phyloP scores from a whole-genome alignment of 176 grass and related monocot genomes.

The Avena atlantica region DNA sequence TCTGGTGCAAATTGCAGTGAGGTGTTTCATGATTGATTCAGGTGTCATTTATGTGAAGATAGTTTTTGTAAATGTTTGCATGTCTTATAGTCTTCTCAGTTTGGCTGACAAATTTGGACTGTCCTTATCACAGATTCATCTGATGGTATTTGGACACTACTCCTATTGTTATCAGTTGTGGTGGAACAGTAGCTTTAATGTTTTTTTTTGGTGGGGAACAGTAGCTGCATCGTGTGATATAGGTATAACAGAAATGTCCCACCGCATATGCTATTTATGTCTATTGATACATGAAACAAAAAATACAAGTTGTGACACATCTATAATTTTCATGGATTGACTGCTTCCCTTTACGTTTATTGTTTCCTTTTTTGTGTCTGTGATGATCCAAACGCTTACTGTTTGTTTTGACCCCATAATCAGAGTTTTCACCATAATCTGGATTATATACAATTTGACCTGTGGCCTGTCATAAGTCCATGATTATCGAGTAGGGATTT shows the following conservation, averaged over 20 bases:
- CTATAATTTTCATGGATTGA: not conserved
- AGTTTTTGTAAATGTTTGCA: not conserved
- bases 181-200: not conserved
- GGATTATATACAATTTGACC: not conserved
- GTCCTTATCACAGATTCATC: not conserved
- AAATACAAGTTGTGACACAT: not conserved
- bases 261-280: not conserved
- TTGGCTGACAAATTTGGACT: constrained; percentile 17
- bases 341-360: not conserved
- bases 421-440: constrained; percentile 16
- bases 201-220: not conserved
- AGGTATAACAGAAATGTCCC: not conserved
- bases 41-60: not conserved
- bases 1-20: constrained; percentile 16
- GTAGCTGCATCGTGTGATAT: not conserved
- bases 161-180: not conserved
- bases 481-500: not conserved
- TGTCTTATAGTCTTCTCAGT: not conserved
- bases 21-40: constrained; percentile 5
- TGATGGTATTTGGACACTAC: constrained; percentile 6
- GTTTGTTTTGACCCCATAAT: not conserved
- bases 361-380: not conserved
- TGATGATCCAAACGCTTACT: not conserved
- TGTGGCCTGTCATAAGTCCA: not conserved
- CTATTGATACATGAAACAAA: not conserved